Base-by-base conservation (phyloP, 2,329 filamentous ascomycete genomes). In the Dothiorella sarmentorum region DNA sequence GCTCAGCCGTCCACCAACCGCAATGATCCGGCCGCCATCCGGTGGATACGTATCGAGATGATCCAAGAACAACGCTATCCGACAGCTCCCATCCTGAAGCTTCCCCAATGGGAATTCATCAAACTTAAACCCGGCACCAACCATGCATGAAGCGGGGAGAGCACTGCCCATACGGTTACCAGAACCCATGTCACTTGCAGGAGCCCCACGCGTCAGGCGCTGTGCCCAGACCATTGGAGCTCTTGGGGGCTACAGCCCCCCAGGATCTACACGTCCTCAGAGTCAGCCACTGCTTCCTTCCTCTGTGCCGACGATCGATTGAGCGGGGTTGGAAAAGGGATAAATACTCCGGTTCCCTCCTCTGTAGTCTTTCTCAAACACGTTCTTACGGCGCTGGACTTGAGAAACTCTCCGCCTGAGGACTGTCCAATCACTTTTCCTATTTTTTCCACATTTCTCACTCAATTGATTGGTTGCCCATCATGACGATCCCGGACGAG, bases 401-500 rank as follows among this genome's bases (percentile, higher is more conserved):
- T 11, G 33, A 52, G 9, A 33, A 22, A 38, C 31, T 53, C 49
- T 42, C 20, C 49, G 49, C 24, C 49, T 53, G 49, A 53, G n/a
- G 49, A 29, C 33, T 29, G 49, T 42, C 35, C 7, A 11, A 4
- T 6, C 31, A 20, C 22, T 17, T 33, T 42, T 42, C 10, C 26
- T 3, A 27, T n/a, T 40, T 22, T 18, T 11, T 17, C 20, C 20
- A n/a, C 22, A 51, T 38, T 24, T 26, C 17, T 18, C 27, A 3
- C n/a, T n/a, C n/a, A 42, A 37, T 33, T 27, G 15, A 24, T 24
- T 24, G 49, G 1, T 27, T 45, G 17, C 18, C 37, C 65, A 71
- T 63, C 3, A 86, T 84, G 80, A 83, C 80, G 63, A 78, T 91
- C 62, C 87, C 88, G 33, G 87, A 91, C 60, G 88, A 91, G 78